Evolutionary conservation across 805 yeast species (phyloP), one percentile per base, ranked within the genome.

Genomic region (Saccharomyces eubayanus): DNA sequence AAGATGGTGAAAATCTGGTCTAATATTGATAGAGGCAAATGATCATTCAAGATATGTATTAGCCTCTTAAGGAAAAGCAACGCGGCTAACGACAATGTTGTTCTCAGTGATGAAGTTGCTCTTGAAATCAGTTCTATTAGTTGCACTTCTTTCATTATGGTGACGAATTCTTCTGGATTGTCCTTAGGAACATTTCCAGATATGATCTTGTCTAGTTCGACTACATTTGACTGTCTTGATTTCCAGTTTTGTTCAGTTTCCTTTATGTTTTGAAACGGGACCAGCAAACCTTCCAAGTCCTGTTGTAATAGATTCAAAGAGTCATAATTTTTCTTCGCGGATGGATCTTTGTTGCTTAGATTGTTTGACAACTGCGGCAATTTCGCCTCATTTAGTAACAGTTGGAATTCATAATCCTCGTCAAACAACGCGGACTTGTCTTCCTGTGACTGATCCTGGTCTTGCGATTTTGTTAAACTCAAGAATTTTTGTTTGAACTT

Each of bases 241-340:
- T 74, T 70, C 99, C 99, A 94, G 65, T 94, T 94, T 55, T 77
- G 77, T 64, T 94, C 99, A 0, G 96, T 86, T 67, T 94, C 99
- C 62, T 85, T 74, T 75, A 53, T 40, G 5, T 85, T 86, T 8
- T 75, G 78, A 61, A 92, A 90, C 5, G 76, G 74, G 6, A 57
- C 8, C 27, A 66, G 51, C 6, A 72, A 48, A 3, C 53, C 47
- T 31, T 63, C 70, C 20, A 70, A 51, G 45, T 70, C 72, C 47
- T 58, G 61, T 10, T 50, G 31, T 14, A 73, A 29, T 6, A 66
- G 54, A 2, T 55, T 57, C 27, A 58, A 48, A 10, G 60, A 55
- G n/a, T 50, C 48, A 27, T 52, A 55, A 8, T 46, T 29, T 46
- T 28, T 54, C 21, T 24, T 28, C 41, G 8, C 31, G 14, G 41